Conservation (phyloP, 2,329 filamentous ascomycete species). For the Ceratocystis alfenasii region DNA sequence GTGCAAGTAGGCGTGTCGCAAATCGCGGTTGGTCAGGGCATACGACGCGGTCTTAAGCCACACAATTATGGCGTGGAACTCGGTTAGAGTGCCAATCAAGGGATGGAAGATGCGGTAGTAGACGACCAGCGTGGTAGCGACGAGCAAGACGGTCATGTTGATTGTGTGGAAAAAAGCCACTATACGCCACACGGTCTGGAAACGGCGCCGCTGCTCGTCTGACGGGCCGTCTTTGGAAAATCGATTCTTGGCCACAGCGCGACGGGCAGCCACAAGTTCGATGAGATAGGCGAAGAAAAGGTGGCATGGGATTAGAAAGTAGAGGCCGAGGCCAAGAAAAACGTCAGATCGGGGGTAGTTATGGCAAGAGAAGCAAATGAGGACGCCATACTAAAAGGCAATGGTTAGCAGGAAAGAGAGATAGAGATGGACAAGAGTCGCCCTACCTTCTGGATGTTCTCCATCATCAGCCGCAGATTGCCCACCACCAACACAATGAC, state of each 20-base stretch:
- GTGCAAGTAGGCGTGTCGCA: constrained; percentile 81
- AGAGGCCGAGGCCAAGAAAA: constrained; percentile 62
- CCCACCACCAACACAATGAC: constrained; percentile 86
- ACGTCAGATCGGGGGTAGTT: constrained; percentile 73
- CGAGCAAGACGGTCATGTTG: constrained; percentile 72
- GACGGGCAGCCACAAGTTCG: constrained; percentile 68
- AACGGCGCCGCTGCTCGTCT: constrained; percentile 51
- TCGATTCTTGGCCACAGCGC: constrained; percentile 51
- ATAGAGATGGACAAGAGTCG: constrained; percentile 8
- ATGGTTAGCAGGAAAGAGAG: constrained; percentile 18
- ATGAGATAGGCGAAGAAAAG: constrained; percentile 83
- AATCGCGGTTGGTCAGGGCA: constrained; percentile 88
- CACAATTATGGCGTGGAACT: constrained; percentile 85
- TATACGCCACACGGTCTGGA: constrained; percentile 65
- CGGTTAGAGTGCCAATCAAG: constrained; percentile 78
- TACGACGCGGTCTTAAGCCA: constrained; percentile 96
- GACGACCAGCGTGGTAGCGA: constrained; percentile 70
- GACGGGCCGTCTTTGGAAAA: constrained; percentile 30
- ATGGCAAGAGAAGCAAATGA: constrained; percentile 84
- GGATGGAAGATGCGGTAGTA: constrained; percentile 90
- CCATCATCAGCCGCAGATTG: constrained; percentile 86
- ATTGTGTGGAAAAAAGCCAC: constrained; percentile 70
- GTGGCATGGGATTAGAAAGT: constrained; percentile 79
- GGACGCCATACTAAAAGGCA: constrained; percentile 64
- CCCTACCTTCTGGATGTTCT: constrained; percentile 82